phyloP scores from a whole-genome alignment of 352 stramenopile species.

The Pythium phragmitis region DNA sequence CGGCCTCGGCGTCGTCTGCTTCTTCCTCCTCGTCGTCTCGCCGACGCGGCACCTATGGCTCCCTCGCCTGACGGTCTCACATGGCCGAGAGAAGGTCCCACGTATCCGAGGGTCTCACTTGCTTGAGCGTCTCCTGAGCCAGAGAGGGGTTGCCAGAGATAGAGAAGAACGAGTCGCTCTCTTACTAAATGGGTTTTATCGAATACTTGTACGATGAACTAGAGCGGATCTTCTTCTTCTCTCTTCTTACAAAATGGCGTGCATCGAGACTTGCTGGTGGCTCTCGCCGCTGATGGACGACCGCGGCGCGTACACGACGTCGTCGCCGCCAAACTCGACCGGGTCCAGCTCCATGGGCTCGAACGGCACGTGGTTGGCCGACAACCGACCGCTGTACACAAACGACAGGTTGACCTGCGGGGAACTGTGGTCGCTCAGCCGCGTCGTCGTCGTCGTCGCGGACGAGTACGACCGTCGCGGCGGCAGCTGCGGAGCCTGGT shows the following conservation, averaged over 20 bases:
- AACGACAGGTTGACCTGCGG: constrained; percentile 5
- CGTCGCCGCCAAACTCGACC: constrained; percentile 21
- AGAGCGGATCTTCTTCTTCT: not conserved
- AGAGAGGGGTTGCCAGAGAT: not conserved
- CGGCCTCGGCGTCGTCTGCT: not conserved
- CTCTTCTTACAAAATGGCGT: constrained; percentile 31
- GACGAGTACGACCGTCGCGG: constrained; percentile 26
- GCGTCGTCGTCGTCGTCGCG: constrained; percentile 17
- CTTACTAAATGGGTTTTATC: not conserved
- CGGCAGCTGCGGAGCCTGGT: constrained; percentile 14
- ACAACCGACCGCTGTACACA: constrained; percentile 23
- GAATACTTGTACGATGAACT: constrained; percentile 1
- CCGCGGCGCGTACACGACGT: constrained; percentile 28
- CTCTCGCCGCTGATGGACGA: constrained; percentile 20
- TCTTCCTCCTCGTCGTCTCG: not conserved
- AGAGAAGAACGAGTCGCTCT: not conserved
- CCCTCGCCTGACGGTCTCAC: not conserved
- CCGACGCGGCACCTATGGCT: constrained; percentile 9
- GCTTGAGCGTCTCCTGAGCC: too few species aligned
- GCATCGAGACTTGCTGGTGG: constrained; percentile 29
- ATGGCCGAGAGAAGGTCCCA: too few species aligned
- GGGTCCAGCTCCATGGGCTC: constrained; percentile 29
- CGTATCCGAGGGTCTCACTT: too few species aligned
- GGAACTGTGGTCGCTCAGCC: constrained; percentile 13
- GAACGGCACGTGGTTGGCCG: constrained; percentile 5